Conservation (phyloP, 192 early-diverging fungal genomes). For the Entomortierella parvispora region DNA sequence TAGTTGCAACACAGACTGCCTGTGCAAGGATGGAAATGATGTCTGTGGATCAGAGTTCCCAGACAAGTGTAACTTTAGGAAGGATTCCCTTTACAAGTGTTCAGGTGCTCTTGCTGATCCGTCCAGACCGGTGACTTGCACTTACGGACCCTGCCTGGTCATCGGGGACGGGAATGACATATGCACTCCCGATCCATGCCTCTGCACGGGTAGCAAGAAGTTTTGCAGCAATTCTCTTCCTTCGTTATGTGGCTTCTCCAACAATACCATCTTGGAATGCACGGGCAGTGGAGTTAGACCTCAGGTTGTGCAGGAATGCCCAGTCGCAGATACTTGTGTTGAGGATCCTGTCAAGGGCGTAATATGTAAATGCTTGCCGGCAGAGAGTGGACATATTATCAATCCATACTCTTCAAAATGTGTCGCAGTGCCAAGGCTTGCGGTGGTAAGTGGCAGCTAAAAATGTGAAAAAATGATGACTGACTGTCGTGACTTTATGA, state of each 20-base stretch:
- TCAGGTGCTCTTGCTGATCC: constrained; percentile 4
- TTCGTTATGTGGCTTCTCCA: not conserved
- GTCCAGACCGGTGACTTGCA: constrained; percentile 4
- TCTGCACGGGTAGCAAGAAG: constrained; percentile 11
- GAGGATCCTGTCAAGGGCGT: constrained; percentile 8
- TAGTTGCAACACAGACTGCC: constrained; percentile 5
- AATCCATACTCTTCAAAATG: constrained; percentile 3
- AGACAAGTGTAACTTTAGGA: not conserved
- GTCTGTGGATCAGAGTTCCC: constrained; percentile 5
- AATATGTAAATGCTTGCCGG: constrained; percentile 7
- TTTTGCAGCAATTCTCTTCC: not conserved
- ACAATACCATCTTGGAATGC: constrained; percentile 10
- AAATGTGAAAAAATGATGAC: not conserved
- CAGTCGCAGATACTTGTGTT: constrained; percentile 8
- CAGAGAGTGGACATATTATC: constrained; percentile 1
- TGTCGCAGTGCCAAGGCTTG: not conserved
- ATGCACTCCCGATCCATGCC: constrained; percentile 7
- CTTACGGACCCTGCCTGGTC: not conserved
- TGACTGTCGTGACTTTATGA: not conserved
- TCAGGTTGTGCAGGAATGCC: not conserved
- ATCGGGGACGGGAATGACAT: constrained; percentile 5
- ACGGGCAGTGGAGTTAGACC: not conserved
- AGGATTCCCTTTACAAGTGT: not conserved
- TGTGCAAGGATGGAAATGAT: constrained; percentile 5
- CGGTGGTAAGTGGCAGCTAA: constrained; percentile 5